Conservation (phyloP, 73 alveolate genomes). For the Paramecium biaurelia region DNA sequence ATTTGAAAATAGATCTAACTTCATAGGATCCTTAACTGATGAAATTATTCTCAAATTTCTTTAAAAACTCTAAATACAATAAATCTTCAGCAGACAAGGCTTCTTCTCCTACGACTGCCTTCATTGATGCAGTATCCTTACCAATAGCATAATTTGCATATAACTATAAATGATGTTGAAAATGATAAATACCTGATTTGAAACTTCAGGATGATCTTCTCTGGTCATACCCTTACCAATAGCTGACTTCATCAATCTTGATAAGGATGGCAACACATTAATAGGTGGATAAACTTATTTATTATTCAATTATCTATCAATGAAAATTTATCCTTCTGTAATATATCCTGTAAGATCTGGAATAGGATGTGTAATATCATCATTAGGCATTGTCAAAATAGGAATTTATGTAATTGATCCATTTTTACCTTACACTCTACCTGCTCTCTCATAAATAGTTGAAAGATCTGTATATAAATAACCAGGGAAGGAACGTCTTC, state of each 20-base stretch:
- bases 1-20: conserved; percentile 92
- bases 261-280: conserved; percentile 99
- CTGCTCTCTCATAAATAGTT: conserved; percentile 99
- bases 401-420: conserved; percentile 96
- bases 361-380: conserved; percentile 99
- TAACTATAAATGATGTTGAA: conserved; percentile 69
- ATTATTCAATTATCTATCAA: conserved; percentile 98
- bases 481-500: conserved; percentile 99
- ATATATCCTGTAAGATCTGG: conserved; percentile 99
- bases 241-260: conserved; percentile 99
- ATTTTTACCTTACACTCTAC: conserved; percentile 97
- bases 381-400: conserved; percentile 99
- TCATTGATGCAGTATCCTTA: conserved; percentile 99
- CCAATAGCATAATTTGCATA: conserved; percentile 99
- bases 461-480: conserved; percentile 99
- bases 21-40: conserved; percentile 95
- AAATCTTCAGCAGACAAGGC: conserved; percentile 93
- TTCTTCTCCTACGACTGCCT: conserved; percentile 99
- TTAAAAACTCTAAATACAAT: conserved; percentile 93
- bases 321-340: conserved; percentile 98
- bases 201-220: conserved; percentile 99
- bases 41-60: conserved; percentile 94
- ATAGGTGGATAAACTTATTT: conserved; percentile 99
- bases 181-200: conserved; percentile 70
- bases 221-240: conserved; percentile 99